These are phyloP conservation scores for Zelopaecilomyces penicillatus DNA, from an alignment of 2,329 filamentous ascomycete genomes.

Conservation along the genomic window DNA sequence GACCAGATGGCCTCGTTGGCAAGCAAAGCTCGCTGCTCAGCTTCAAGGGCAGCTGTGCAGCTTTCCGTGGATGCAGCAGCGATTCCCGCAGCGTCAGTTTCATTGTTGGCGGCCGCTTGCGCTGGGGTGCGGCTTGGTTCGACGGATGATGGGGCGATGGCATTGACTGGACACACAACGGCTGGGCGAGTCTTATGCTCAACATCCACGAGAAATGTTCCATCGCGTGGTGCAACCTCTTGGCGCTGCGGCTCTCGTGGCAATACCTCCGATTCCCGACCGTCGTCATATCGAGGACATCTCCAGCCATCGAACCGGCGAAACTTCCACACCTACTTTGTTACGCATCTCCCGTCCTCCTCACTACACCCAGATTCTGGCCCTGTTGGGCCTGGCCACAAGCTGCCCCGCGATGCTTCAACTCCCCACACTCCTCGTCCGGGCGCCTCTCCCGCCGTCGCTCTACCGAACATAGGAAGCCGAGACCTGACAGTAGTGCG, in stretches of 20 bases:
- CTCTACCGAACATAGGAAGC: conserved; percentile 49
- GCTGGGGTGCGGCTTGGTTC: not conserved
- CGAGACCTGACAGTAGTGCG: conserved; percentile 88
- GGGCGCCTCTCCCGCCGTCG: conserved; percentile 48
- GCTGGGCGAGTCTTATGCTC: conserved; percentile 1
- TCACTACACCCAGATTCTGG: conserved; percentile 82
- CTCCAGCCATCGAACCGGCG: conserved; percentile 26
- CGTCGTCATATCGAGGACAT: conserved; percentile 1
- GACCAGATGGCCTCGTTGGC: conserved; percentile 15
- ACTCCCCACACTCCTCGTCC: conserved; percentile 59
- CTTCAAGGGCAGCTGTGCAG: conserved; percentile 11
- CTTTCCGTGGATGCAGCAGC: conserved; percentile 10
- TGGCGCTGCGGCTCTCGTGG: conserved; percentile 7
- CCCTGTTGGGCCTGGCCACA: conserved; percentile 61
- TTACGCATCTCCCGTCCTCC: conserved; percentile 88
- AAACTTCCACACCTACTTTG: conserved; percentile 90
- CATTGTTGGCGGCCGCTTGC: conserved; percentile 1
- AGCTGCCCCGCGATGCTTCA: conserved; percentile 77
- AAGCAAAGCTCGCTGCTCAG: conserved; percentile 13
- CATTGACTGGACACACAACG: not conserved
- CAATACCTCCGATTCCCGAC: conserved; percentile 1
- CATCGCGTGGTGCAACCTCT: conserved; percentile 1
- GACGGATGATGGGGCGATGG: not conserved
- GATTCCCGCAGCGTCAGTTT: conserved; percentile 3
- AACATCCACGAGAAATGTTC: not conserved